Base-by-base conservation (phyloP, 2,329 filamentous ascomycete genomes). In the Colletotrichum karsti region DNA sequence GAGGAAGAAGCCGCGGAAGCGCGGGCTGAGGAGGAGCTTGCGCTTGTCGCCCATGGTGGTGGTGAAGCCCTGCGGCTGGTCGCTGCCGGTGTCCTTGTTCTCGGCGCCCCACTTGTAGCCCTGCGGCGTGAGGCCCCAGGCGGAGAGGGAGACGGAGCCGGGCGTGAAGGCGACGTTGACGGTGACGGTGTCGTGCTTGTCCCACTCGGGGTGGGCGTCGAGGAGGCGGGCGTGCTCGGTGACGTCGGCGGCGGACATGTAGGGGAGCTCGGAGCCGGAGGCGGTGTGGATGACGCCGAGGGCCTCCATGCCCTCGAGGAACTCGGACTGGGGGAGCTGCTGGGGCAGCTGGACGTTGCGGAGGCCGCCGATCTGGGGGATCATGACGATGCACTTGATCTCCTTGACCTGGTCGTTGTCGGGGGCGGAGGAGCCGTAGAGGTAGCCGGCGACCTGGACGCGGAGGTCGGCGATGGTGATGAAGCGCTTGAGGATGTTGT, bases 371-470 rank as follows among this genome's bases (percentile, higher is more conserved):
- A 98, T 95, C 81, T 99, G 96, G 5, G 96, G 97, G 15, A 99
- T 90, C 93, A 99, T 96, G 74, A 97, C 95, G 74, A 99, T 98
- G 72, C 93, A 97, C 75, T 93, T 92, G 77, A 99, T 91, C 79
- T 99, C 97, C 87, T 98, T 99, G 80, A 99, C 93, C 76, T 97
- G 93, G 72, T 95, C 92, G 76, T 98, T 98, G 82, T 98, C 96
- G 7, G 93, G 91, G 3, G 96, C 95, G 1, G 95, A 97, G 51
- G 90, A 90, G 72, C 96, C 96, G 78, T 99, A 99, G 1, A 99
- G 87, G 78, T 97, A 99, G 1, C 95, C 96, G 15, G 95, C 95
- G 55, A 99, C 95, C 81, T 99, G 96, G 13, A 98, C 95, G 53
- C 97, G 93, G 63, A 99, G 88, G 83, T 99, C 96, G 51, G 96